These are phyloP conservation scores for Solanum hybrid DNA, from an alignment of 305 asterid species.

Conservation along the genomic window DNA sequence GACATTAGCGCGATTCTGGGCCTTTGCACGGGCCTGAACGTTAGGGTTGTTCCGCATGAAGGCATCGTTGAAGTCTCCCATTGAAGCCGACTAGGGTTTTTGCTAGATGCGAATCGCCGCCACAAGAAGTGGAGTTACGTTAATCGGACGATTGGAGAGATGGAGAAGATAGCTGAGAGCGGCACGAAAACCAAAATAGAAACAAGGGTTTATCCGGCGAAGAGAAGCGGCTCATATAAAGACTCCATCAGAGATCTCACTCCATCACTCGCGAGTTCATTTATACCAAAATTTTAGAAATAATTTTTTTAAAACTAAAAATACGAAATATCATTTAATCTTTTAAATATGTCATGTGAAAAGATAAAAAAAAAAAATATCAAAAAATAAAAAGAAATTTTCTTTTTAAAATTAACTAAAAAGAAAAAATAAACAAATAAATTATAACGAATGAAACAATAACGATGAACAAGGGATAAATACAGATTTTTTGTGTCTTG, in stretches of 20 bases:
- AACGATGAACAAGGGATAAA: too few species aligned
- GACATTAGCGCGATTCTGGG: conserved; percentile 87
- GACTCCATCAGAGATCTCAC: neutral
- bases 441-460: too few species aligned
- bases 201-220: neutral
- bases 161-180: conserved; percentile 5
- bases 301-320: too few species aligned
- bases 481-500: neutral
- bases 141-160: neutral
- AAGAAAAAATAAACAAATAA: too few species aligned
- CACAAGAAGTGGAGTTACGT: neutral
- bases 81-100: conserved; percentile 16
- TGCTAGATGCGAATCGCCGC: neutral
- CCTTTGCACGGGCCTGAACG: conserved; percentile 93
- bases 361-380: too few species aligned
- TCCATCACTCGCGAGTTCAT: neutral
- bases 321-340: neutral
- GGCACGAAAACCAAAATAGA: neutral
- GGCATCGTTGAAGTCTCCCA: conserved; percentile 90
- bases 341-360: too few species aligned
- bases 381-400: too few species aligned
- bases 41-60: conserved; percentile 85
- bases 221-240: neutral
- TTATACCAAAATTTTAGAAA: neutral
- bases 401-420: too few species aligned